These are phyloP conservation scores for Silene coronaria DNA, from an alignment of 179 eudicot species.

Conservation along the genomic window DNA sequence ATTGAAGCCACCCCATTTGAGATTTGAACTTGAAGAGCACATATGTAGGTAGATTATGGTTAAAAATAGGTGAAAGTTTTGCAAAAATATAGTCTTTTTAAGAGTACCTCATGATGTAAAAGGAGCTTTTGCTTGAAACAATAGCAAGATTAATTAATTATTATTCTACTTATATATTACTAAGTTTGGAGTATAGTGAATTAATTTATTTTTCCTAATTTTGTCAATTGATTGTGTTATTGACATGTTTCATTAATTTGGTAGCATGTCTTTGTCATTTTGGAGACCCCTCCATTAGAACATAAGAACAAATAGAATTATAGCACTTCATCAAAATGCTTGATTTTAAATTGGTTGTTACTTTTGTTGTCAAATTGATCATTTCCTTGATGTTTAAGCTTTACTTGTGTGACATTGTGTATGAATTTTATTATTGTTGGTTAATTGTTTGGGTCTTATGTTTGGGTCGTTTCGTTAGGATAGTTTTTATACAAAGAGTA, in stretches of 20 bases:
- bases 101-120: neutral
- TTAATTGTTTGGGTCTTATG: no score
- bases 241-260: conserved; percentile 25
- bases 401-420: no score
- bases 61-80: conserved; percentile 13
- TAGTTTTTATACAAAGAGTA: no score
- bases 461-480: no score
- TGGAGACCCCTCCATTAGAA: neutral
- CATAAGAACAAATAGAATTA: neutral
- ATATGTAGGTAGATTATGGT: conserved; percentile 1
- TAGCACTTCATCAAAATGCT: neutral
- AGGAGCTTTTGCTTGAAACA: conserved; percentile 20
- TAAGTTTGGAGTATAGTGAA: neutral
- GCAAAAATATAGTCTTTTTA: conserved; percentile 6
- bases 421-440: no score
- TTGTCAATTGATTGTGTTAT: conserved; percentile 19
- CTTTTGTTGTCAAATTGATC: neutral
- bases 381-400: neutral
- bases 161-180: neutral
- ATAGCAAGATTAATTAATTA: conserved; percentile 18
- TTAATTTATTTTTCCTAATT: conserved; percentile 1
- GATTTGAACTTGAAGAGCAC: neutral
- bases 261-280: conserved; percentile 23
- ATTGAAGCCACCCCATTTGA: conserved; percentile 23
- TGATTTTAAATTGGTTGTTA: neutral